These are phyloP conservation scores for Flaveria trinervia DNA, from an alignment of 129 eudicot genomes.

Conservation along the genomic window DNA sequence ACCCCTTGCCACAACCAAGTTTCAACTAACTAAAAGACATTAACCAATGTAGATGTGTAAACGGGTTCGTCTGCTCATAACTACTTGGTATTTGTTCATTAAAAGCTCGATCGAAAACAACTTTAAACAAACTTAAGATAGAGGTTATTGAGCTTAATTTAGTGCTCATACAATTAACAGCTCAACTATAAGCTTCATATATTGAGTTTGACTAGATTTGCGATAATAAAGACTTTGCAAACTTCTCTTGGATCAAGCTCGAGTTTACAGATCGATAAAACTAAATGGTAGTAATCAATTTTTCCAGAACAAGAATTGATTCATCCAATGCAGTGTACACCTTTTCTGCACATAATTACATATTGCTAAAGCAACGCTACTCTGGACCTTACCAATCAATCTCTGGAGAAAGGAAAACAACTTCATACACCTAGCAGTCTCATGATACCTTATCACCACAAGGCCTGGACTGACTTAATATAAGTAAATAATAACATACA, in stretches of 20 bases:
- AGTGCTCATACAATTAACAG: no score
- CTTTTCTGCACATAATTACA: constrained; percentile 9
- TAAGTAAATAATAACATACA: constrained; percentile 11
- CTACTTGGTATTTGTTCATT: not conserved
- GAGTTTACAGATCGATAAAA: not conserved
- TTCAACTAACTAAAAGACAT: not conserved
- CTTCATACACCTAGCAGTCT: constrained; percentile 33
- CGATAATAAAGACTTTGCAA: no score
- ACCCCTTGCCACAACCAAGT: not conserved
- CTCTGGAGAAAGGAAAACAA: constrained; percentile 6
- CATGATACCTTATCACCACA: constrained; percentile 33
- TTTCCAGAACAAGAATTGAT: constrained; percentile 10
- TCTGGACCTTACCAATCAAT: constrained; percentile 15
- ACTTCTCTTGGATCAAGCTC: no score
- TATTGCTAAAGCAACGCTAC: not conserved
- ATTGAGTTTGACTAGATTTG: not conserved
- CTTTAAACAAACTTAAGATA: no score
- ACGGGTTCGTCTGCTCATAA: not conserved
- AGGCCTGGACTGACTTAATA: constrained; percentile 45
- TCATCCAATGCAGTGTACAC: constrained; percentile 16
- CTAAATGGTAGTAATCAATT: not conserved
- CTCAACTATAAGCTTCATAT: not conserved
- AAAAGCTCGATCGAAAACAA: not conserved
- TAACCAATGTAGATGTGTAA: not conserved
- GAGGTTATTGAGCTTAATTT: not conserved